Evolutionary conservation across 176 grass and related monocot genomes (phyloP), one percentile per base, ranked within the genome.

Genomic region (Dactylis glomerata): DNA sequence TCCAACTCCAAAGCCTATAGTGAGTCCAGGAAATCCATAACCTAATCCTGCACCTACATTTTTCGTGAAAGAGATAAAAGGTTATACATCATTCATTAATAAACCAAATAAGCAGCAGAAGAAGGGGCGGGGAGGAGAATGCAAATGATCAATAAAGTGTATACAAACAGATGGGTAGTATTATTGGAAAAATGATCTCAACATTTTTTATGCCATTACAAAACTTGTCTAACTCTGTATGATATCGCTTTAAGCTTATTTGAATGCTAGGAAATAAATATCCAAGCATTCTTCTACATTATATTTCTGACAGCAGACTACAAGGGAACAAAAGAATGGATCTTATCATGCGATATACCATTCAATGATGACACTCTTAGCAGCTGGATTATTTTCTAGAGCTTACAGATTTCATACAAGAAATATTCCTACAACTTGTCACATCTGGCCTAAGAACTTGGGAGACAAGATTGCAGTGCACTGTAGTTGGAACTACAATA

Each of bases 1-100:
- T 90, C 93, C 93, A 68, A 83, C 82, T 82, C 92, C 95, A 61
- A 97, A 63, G 36, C 95, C 95, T 26, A 95, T 45, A 37, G 85
- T 92, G 76, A 98, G 68, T 72, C 95, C 92, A 83, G 95, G 92
- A 88, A 98, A 68, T 81, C 95, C 95, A 85, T 66, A 56, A 55
- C 95, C 95, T 68, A 95, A 61, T 66, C 92, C 95, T 24, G 89
- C 55, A 78, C 92, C 95, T 97, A 75, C 69, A 85, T 61, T 62
- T 70, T 68, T 68, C 5, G 78, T 38, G 61, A 45, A 47, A 82
- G 42, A 56, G 16, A 5, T 13, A 42, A 16, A 75, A 73, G 7
- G 11, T 45, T 23, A 73, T 72, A 57, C 3, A 51, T 12, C 19
- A 86, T 26, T 44, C 67, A 34, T 56, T 13, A 13, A 68, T 49